Evolutionary conservation across 2,329 filamentous ascomycete species (phyloP).

Genomic region (Clarireedia monteithiana): DNA sequence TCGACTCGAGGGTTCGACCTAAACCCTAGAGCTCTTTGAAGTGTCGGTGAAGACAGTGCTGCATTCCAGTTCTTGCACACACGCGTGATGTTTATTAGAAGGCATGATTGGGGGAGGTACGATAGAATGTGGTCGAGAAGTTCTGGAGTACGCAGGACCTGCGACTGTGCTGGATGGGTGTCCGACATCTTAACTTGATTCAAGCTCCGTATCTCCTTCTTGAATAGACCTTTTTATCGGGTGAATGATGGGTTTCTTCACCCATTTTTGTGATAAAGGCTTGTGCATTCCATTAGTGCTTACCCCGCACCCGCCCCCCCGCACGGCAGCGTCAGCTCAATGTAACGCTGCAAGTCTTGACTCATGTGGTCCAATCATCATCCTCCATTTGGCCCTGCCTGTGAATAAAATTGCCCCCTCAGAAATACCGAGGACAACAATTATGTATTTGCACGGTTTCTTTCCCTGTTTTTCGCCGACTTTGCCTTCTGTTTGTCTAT

Average conservation of each 20-base stretch:
- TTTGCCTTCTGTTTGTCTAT: conserved; percentile 51
- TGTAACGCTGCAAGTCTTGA: background rate
- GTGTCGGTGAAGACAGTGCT: background rate
- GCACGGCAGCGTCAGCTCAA: background rate
- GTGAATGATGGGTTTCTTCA: no score
- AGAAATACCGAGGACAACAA: no score
- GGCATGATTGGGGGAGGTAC: conserved; percentile 3
- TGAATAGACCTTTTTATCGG: background rate
- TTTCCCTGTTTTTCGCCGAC: conserved; percentile 7
- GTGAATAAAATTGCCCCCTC: no score
- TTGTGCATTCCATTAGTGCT: background rate
- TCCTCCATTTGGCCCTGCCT: no score
- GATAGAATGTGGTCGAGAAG: conserved; percentile 4
- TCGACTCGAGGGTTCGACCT: background rate
- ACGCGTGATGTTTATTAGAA: background rate
- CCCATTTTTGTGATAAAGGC: background rate
- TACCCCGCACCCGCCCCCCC: background rate
- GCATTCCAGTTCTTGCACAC: conserved; percentile 1
- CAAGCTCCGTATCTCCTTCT: background rate
- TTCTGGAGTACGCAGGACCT: conserved; percentile 3
- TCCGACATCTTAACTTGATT: background rate
- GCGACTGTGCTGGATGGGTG: background rate
- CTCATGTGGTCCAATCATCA: no score
- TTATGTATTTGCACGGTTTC: conserved; percentile 8
- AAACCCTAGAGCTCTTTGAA: conserved; percentile 2